A percentile compares a stretch with the other conserved stretches of the same genome.
phyloP scores from a whole-genome alignment of 768 basidiomycete genomes.

The Tephrocybe sp. region DNA sequence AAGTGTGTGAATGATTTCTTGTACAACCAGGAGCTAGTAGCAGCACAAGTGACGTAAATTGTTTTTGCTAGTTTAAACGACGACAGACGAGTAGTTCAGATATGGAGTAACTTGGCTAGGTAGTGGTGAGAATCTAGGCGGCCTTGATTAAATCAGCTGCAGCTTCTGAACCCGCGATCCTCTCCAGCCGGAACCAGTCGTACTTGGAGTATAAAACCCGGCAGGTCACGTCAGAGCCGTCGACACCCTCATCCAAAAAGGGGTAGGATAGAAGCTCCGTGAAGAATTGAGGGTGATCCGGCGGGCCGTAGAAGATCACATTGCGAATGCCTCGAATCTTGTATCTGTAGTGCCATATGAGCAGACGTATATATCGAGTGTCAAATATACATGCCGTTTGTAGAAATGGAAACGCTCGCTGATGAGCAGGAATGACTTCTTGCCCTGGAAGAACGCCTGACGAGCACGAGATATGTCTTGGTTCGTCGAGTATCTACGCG shows the following conservation, averaged over 20 bases:
- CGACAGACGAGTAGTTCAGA: too few relatives aligned
- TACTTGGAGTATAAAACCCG: slow-evolving; percentile 84
- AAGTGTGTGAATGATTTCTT: too few relatives aligned
- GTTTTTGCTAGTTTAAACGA: too few relatives aligned
- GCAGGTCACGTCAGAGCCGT: slow-evolving; percentile 80
- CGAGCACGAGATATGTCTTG: slow-evolving; percentile 94
- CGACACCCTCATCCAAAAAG: slow-evolving; percentile 89
- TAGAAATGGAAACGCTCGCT: slow-evolving; percentile 99
- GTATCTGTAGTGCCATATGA: slow-evolving; percentile 52
- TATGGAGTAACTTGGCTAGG: too few relatives aligned
- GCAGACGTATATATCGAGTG: not conserved
- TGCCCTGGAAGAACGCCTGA: slow-evolving; percentile 88
- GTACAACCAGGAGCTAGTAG: too few relatives aligned
- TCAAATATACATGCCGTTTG: slow-evolving; percentile 55
- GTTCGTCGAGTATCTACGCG: slow-evolving; percentile 81
- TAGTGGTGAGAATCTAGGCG: too few relatives aligned
- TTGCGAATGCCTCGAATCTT: slow-evolving; percentile 92
- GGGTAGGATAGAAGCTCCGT: slow-evolving; percentile 88
- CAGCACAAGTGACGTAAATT: not conserved
- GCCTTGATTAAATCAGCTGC: slow-evolving; percentile 43
- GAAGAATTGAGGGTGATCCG: slow-evolving; percentile 90
- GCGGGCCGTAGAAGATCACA: slow-evolving; percentile 89
- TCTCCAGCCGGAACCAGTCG: slow-evolving; percentile 85
- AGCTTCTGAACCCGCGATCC: slow-evolving; percentile 67
- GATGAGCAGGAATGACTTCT: slow-evolving; percentile 83